phyloP scores from a whole-genome alignment of 202 grass and related monocot genomes.

The Digitaria exilis region DNA sequence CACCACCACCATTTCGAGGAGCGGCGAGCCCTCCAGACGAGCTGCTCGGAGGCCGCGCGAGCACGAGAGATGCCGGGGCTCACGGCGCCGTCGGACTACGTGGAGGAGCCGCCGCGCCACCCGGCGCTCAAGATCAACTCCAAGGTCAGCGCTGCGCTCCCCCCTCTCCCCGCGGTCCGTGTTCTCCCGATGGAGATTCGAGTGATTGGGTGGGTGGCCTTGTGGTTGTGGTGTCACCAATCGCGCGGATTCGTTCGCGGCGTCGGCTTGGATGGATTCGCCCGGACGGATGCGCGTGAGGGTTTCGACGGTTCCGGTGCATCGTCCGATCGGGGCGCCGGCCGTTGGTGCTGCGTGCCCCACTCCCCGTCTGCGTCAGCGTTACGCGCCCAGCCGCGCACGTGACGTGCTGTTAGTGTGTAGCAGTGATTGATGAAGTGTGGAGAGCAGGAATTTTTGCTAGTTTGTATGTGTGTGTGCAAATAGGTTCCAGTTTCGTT shows the following conservation, averaged over 20 bases:
- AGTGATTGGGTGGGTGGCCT: neutral
- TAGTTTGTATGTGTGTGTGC: too few relatives aligned
- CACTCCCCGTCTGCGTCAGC: neutral
- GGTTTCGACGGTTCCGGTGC: neutral
- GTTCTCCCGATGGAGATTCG: neutral
- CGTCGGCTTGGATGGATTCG: neutral
- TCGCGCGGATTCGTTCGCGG: slow-evolving; percentile 2
- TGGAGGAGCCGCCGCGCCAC: slow-evolving; percentile 79
- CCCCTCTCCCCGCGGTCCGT: neutral
- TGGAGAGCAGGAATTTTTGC: neutral
- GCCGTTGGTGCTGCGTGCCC: neutral
- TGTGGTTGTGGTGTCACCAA: neutral
- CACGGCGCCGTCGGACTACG: slow-evolving; percentile 69
- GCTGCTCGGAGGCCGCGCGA: neutral
- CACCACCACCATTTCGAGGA: neutral
- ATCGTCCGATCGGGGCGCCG: neutral
- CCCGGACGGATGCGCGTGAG: neutral
- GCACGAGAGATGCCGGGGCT: slow-evolving; percentile 63
- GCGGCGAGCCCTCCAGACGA: slow-evolving; percentile 13
- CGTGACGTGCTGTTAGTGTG: neutral
- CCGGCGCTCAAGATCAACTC: slow-evolving; percentile 82
- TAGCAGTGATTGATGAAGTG: neutral
- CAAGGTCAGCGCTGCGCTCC: slow-evolving; percentile 52
- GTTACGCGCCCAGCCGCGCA: neutral
- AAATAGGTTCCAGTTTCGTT: neutral